Percentiles rank a stretch among this genome's conserved stretches.
These are phyloP conservation scores for Chamaecrista fasciculata DNA, from an alignment of 306 rosid genomes.

Conservation along the genomic window DNA sequence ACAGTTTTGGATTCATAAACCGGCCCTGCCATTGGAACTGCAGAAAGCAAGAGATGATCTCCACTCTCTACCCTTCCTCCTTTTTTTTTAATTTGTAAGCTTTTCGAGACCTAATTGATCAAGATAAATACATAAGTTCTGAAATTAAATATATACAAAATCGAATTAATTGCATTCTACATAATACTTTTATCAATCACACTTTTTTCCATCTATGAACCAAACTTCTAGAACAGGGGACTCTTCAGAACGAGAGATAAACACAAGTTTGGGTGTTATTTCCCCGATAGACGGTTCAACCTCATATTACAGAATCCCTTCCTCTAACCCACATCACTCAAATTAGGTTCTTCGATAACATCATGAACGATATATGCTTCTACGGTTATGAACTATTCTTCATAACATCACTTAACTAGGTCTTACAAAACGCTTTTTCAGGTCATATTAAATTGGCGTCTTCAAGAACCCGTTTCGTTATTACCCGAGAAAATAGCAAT, in stretches of 20 bases:
- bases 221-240: neutral
- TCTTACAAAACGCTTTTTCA: too few relatives aligned
- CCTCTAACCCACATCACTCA: neutral
- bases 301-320: neutral
- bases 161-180: constrained; percentile 6
- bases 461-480: neutral
- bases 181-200: neutral
- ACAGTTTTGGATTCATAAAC: constrained; percentile 37
- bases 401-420: neutral
- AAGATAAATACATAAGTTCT: constrained; percentile 27
- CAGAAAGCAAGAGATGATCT: constrained; percentile 31
- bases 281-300: neutral
- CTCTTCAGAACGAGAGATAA: neutral
- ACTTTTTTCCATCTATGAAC: neutral
- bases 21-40: constrained; percentile 54
- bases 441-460: neutral
- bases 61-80: constrained; percentile 27
- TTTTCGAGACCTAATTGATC: constrained; percentile 33
- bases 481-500: neutral
- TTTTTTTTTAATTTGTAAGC: constrained; percentile 9
- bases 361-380: neutral
- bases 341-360: neutral
- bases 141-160: neutral
- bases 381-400: neutral
- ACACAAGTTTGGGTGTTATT: neutral